Conservation (phyloP, 2,329 filamentous ascomycete genomes). For the Aspergillus sp. region DNA sequence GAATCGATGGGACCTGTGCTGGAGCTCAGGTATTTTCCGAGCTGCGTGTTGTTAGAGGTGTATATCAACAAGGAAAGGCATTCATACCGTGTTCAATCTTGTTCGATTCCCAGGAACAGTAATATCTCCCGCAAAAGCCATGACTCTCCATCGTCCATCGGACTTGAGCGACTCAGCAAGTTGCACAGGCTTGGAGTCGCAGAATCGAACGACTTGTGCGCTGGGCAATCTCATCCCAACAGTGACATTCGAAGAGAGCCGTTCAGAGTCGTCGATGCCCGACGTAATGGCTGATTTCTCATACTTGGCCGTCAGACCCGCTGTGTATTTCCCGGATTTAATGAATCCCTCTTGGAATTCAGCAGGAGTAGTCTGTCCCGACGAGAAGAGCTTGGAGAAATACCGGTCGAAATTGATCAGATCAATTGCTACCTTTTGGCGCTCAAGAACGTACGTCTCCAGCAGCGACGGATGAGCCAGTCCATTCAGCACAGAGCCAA, state of each 20-base stretch:
- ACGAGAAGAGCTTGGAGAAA: slow-evolving; percentile 51
- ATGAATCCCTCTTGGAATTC: slow-evolving; percentile 56
- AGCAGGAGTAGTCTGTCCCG: slow-evolving; percentile 39
- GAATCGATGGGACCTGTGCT: slow-evolving; percentile 35
- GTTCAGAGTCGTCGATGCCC: slow-evolving; percentile 25
- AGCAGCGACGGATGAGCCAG: slow-evolving; percentile 41
- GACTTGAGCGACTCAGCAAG: slow-evolving; percentile 46
- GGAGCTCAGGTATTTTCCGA: slow-evolving; percentile 38
- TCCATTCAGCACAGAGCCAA: slow-evolving; percentile 46
- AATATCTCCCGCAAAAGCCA: slow-evolving; percentile 48
- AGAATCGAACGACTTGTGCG: slow-evolving; percentile 55
- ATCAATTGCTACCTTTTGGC: slow-evolving; percentile 50
- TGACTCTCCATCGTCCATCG: slow-evolving; percentile 48
- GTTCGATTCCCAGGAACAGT: slow-evolving; percentile 13
- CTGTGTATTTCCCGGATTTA: slow-evolving; percentile 55
- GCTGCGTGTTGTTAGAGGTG: slow-evolving; percentile 13
- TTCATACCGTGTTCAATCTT: slow-evolving; percentile 35
- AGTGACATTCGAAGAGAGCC: slow-evolving; percentile 30
- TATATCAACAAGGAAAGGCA: neutral
- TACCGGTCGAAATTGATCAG: slow-evolving; percentile 58
- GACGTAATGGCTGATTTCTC: slow-evolving; percentile 46
- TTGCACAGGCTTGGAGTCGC: slow-evolving; percentile 56
- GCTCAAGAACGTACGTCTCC: slow-evolving; percentile 51
- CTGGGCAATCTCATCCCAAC: slow-evolving; percentile 50
- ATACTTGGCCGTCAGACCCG: slow-evolving; percentile 56